Base-by-base conservation (phyloP, 768 basidiomycete genomes). In the Scleroderma citrinum region DNA sequence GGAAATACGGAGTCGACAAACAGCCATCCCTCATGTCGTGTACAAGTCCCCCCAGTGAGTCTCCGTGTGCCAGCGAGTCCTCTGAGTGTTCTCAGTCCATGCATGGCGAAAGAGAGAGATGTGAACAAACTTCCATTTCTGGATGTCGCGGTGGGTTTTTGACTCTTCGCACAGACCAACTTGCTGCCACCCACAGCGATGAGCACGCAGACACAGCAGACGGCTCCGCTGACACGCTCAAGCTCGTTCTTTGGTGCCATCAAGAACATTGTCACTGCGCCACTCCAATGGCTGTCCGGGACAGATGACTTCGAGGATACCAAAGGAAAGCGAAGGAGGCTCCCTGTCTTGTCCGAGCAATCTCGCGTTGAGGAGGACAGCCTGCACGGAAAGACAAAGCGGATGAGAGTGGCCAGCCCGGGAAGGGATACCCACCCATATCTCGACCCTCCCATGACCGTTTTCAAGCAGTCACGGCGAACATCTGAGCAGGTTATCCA, bases 1-100 rank as follows among this genome's bases (percentile, higher is more conserved):
- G 89, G 90, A 63, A 90, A 90, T 30, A 92, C 77, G 1, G 85
- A 85, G 58, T 88, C 85, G 39, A 90, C 69, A 59, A 82, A 92
- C 23, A 91, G 64, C 76, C 81, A 85, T 2, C 70, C 81, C 47
- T 82, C 72, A 38, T 67, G 59, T n/a, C 59, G 54, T 54, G 58
- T 44, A 17, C 46, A 20, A 49, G 19, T 8, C 5, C 8, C 26
- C 8, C 26, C 26, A 8, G 26, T 5, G 26, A 29, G 26, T 29
- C 26, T 29, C 26, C 19, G 50, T 51, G 35, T 26, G 17, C 20
- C 38, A 21, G 11, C 5, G 21, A 44, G 30, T 13, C 30, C 10
- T 17, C 34, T 35, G 12, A 35, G 40, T 24, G 19, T 21, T 21
- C 19, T 41, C 26, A 29, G 21, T 41, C 40, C 47, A 44, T 48